These are phyloP conservation scores for Auriculariales sp. DNA, from an alignment of 768 basidiomycete species.

Conservation along the genomic window DNA sequence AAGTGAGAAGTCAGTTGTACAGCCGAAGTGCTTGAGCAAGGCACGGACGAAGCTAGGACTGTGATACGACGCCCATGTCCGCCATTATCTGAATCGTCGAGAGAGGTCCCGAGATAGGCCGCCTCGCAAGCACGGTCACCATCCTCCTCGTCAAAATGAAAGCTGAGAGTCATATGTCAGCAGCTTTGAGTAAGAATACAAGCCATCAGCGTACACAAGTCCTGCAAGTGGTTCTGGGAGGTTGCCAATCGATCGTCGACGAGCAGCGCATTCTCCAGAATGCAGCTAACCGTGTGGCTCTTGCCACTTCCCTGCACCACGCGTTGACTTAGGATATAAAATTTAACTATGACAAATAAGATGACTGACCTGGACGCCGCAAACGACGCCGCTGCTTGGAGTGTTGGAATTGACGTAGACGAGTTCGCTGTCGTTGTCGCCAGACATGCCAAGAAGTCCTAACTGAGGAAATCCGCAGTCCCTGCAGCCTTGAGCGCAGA, in stretches of 20 bases:
- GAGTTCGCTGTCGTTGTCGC: not conserved
- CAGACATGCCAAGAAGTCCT: not conserved
- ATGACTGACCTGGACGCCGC: constrained; percentile 27
- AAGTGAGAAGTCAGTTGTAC: not conserved
- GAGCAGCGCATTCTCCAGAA: constrained; percentile 62
- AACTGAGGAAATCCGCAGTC: not conserved
- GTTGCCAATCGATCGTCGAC: constrained; percentile 31
- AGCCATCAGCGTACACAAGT: constrained; percentile 22
- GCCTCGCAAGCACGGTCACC: constrained; percentile 7
- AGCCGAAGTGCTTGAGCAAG: constrained; percentile 17
- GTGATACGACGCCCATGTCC: not conserved
- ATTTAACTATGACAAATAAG: not conserved
- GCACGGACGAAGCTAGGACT: constrained; percentile 6
- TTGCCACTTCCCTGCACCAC: constrained; percentile 44
- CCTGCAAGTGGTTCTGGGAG: constrained; percentile 42
- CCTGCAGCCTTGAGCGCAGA: not conserved
- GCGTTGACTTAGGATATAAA: constrained; percentile 1
- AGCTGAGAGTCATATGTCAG: constrained; percentile 2
- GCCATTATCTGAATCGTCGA: not conserved
- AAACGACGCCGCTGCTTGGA: constrained; percentile 61
- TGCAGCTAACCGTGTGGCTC: constrained; percentile 53
- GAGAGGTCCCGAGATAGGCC: constrained; percentile 2
- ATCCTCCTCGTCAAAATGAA: constrained; percentile 6
- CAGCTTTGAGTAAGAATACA: not conserved
- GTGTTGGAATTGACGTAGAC: constrained; percentile 26